phyloP scores from a whole-genome alignment of 768 basidiomycete species.

The Rhizopogon salebrosus region DNA sequence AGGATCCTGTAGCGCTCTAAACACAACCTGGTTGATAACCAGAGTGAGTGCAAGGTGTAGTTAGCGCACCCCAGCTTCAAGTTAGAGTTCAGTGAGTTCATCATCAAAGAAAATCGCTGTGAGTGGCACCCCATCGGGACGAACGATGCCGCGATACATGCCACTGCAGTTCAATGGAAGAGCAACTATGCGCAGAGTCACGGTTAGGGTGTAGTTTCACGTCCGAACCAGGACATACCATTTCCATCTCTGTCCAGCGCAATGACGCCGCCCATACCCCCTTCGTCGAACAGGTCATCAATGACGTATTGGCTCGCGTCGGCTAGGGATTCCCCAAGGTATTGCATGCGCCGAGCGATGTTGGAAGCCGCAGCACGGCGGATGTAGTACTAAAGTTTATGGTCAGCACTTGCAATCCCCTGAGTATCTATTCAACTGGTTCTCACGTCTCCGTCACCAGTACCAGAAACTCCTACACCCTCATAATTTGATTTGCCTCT shows the following conservation, averaged over 20 bases:
- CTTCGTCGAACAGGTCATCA: conserved; percentile 50
- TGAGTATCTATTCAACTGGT: neutral
- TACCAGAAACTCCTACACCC: conserved; percentile 76
- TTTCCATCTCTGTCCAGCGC: conserved; percentile 67
- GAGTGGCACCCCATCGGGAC: conserved; percentile 60
- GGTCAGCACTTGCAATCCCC: conserved; percentile 3
- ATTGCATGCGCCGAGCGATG: conserved; percentile 62
- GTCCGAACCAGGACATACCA: conserved; percentile 34
- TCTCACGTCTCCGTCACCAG: conserved; percentile 79
- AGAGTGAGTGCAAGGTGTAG: no score
- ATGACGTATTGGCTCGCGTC: conserved; percentile 53
- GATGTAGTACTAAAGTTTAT: conserved; percentile 61
- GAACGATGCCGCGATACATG: conserved; percentile 79
- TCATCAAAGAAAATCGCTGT: conserved; percentile 80
- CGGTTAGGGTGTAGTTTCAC: neutral
- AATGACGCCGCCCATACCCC: conserved; percentile 72
- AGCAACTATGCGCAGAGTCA: conserved; percentile 42
- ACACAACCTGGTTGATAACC: no score
- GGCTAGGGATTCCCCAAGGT: conserved; percentile 48
- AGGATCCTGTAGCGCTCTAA: no score
- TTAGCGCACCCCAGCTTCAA: neutral
- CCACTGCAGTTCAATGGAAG: conserved; percentile 73
- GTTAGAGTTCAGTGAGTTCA: conserved; percentile 24
- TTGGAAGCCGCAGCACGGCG: conserved; percentile 61
- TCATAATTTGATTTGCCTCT: conserved; percentile 25